Base-by-base conservation (phyloP, 139 green algal species). In the Chlorella sorokiniana region DNA sequence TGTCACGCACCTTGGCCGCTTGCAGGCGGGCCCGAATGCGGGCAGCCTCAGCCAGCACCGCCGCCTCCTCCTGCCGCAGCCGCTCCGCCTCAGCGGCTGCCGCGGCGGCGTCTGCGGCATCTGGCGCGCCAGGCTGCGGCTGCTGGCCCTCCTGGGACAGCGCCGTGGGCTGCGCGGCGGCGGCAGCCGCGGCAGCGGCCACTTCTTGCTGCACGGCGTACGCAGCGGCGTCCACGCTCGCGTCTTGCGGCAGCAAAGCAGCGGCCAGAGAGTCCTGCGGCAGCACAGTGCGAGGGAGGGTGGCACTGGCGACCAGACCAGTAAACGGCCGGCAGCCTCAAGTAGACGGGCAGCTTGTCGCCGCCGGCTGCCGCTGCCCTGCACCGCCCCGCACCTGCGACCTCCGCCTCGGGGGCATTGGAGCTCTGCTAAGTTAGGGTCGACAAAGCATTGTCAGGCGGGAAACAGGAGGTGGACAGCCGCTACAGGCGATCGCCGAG, bases 31-130 rank as follows among this genome's bases (percentile, higher is more conserved):
- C 64, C 2, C 45, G 77, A 2, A 82, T 82, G 18, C 25, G 27
- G n/a, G 1, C 8, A 0, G 77, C 77, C 64, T 76, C 33, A 11
- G 18, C 40, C 61, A 81, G 61, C 41, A 81, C 31, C 0, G 23
- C 76, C 5, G n/a, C n/a, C n/a, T 81, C 76, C 61, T 81, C 76
- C 61, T 69, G 27, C 61, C 31, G 41, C 4, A 61, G 76, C 59
- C 61, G n/a, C 42, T 63, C 48, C 31, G 37, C 71, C 1, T 45
- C 71, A 2, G 45, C 71, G 4, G 69, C 69, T 6, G n/a, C n/a
- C 18, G 31, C 69, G 0, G 69, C 69, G 0, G 44, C 44, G 42
- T 63, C 33, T 35, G 48, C 71, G 16, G 33, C 71, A 20, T 35
- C 29, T 31, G 69, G 41, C 4, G 23, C 35, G 5, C 10, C 51